Evolutionary conservation across 495 filamentous ascomycete genomes (phyloP).

Genomic region (Trichoderma gamsii): DNA sequence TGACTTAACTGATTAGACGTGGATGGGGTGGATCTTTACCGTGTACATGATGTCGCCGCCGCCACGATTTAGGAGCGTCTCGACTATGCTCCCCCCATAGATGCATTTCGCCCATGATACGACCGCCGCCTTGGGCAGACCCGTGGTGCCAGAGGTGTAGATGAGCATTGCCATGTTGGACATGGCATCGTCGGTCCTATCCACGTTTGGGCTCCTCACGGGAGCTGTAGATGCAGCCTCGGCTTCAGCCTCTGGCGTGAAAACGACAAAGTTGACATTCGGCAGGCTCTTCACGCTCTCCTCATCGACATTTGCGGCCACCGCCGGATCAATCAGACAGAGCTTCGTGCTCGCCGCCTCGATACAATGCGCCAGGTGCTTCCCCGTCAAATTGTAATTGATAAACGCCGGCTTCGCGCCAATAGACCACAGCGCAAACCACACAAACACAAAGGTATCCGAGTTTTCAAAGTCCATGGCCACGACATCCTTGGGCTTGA

Average conservation of each 20-base stretch:
- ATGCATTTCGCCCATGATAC: slow-evolving; percentile 69
- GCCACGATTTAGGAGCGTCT: slow-evolving; percentile 52
- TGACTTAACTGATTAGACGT: not conserved
- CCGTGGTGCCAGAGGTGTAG: slow-evolving; percentile 84
- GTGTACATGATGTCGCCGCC: slow-evolving; percentile 72
- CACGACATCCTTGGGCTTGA: slow-evolving; percentile 75
- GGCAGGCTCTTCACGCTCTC: slow-evolving; percentile 35
- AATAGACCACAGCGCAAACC: slow-evolving; percentile 80
- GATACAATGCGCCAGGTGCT: slow-evolving; percentile 74
- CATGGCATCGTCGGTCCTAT: slow-evolving; percentile 43
- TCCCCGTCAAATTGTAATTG: slow-evolving; percentile 81
- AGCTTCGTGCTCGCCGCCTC: slow-evolving; percentile 62
- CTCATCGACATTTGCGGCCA: slow-evolving; percentile 46
- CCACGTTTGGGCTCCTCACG: slow-evolving; percentile 56
- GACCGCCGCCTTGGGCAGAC: slow-evolving; percentile 84
- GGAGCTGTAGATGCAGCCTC: slow-evolving; percentile 53
- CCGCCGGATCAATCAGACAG: slow-evolving; percentile 67
- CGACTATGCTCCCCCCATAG: slow-evolving; percentile 47
- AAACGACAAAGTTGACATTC: slow-evolving; percentile 53
- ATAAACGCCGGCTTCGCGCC: slow-evolving; percentile 88
- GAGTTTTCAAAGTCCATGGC: slow-evolving; percentile 87
- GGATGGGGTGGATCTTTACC: slow-evolving; percentile 34
- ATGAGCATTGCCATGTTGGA: slow-evolving; percentile 68
- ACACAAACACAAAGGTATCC: slow-evolving; percentile 74
- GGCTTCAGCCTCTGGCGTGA: slow-evolving; percentile 57